Conservation (phyloP, 352 stramenopile genomes). For the Globisporangium camurandrum region DNA sequence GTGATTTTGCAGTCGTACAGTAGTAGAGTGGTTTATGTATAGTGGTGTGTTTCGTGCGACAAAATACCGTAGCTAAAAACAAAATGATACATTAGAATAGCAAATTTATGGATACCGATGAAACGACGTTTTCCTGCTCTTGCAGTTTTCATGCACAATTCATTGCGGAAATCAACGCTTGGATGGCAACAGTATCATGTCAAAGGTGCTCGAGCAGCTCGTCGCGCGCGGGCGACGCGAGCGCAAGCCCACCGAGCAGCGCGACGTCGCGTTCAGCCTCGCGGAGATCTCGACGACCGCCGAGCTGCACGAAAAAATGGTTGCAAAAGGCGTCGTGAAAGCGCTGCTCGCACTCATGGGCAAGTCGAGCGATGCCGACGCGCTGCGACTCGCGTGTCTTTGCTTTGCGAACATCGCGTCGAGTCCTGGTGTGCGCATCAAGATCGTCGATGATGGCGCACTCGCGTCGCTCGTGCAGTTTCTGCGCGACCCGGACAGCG, state of each 20-base stretch:
- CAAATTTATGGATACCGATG: no score
- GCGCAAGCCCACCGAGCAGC: constrained; percentile 91
- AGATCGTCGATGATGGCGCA: constrained; percentile 92
- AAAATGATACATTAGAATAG: no score
- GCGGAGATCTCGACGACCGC: constrained; percentile 93
- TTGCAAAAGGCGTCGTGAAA: constrained; percentile 92
- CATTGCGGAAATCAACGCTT: no score
- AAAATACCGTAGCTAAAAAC: no score
- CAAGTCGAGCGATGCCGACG: constrained; percentile 89
- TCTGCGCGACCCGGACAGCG: constrained; percentile 77
- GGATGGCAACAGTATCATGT: constrained; percentile 32
- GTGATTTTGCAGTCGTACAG: no score
- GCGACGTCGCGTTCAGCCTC: constrained; percentile 93
- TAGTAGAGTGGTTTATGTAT: no score
- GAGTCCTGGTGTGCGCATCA: constrained; percentile 71
- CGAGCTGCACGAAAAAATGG: constrained; percentile 91
- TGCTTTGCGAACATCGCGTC: constrained; percentile 94
- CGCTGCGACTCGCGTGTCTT: constrained; percentile 90
- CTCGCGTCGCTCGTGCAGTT: constrained; percentile 87
- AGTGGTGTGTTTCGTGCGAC: no score
- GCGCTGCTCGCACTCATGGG: constrained; percentile 88
- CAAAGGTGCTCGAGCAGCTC: constrained; percentile 94
- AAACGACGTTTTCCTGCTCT: no score
- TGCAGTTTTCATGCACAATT: no score
- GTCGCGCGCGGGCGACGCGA: constrained; percentile 94